Percentiles rank a stretch among this genome's conserved stretches.
phyloP scores from a whole-genome alignment of 1,139 yeast genomes.

The Trichomonascaceae sp. region DNA sequence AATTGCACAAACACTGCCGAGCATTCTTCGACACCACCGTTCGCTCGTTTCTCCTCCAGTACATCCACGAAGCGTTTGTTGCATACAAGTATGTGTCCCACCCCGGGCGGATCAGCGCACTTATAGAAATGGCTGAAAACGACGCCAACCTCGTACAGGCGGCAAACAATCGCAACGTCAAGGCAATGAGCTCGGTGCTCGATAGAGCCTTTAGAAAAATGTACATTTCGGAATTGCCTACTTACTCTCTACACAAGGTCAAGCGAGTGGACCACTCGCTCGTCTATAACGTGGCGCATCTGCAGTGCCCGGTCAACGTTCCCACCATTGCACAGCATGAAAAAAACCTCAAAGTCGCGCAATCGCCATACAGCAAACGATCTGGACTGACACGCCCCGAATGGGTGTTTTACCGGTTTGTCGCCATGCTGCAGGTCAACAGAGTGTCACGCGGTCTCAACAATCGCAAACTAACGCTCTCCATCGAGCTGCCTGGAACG shows the following conservation, averaged over 20 bases:
- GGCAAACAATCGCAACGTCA: constrained; percentile 7
- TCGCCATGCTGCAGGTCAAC: constrained; percentile 8
- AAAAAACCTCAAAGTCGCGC: constrained; percentile 1
- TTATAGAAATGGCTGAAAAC: constrained; percentile 8
- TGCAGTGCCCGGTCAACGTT: constrained; percentile 10
- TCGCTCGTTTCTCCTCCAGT: constrained; percentile 10
- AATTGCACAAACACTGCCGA: constrained; percentile 8
- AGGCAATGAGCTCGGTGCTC: constrained; percentile 8
- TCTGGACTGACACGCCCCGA: too few species aligned
- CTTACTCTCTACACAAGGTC: constrained; percentile 7
- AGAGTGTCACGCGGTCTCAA: constrained; percentile 8
- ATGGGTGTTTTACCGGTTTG: constrained; percentile 9
- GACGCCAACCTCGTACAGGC: constrained; percentile 6
- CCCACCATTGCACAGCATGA: constrained; percentile 6
- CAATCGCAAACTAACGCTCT: constrained; percentile 12
- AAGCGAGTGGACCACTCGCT: constrained; percentile 7
- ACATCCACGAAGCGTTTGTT: constrained; percentile 11
- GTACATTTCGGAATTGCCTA: constrained; percentile 11
- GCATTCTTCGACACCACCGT: constrained; percentile 14
- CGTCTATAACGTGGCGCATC: constrained; percentile 8
- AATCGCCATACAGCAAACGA: constrained; percentile 1
- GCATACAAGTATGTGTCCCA: constrained; percentile 12
- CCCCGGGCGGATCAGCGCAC: constrained; percentile 7
- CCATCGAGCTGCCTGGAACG: constrained; percentile 11
- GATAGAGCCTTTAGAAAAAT: constrained; percentile 8